These are phyloP conservation scores for Aureobasidium vineae DNA, from an alignment of 2,329 filamentous ascomycete genomes.

Conservation along the genomic window DNA sequence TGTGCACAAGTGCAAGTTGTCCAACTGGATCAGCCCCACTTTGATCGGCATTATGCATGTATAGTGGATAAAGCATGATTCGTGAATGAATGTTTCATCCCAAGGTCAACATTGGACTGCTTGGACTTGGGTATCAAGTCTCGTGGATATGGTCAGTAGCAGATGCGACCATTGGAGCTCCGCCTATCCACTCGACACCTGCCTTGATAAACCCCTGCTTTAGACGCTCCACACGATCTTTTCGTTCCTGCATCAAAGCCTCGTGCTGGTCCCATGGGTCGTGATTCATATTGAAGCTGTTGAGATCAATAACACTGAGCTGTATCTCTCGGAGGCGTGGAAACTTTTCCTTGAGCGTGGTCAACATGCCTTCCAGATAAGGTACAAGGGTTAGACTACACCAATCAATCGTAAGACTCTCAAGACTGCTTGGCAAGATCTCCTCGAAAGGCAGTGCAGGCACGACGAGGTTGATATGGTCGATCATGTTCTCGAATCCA, in stretches of 20 bases:
- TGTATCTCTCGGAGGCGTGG: not conserved
- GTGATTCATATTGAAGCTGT: not conserved
- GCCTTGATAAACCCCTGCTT: not conserved
- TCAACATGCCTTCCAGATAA: not conserved
- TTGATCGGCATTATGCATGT: constrained; percentile 10
- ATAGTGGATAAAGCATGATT: not conserved
- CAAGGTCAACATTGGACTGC: not conserved
- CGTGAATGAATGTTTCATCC: not conserved
- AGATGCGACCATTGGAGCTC: not conserved
- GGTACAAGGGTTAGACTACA: not conserved
- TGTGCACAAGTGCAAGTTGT: not conserved
- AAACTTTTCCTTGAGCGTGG: not conserved
- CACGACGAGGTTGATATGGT: not conserved
- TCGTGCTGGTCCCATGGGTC: not conserved
- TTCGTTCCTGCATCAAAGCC: not conserved
- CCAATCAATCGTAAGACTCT: not conserved
- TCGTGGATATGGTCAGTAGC: too few relatives aligned
- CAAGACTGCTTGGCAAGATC: constrained; percentile 3
- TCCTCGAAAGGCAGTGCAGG: not conserved
- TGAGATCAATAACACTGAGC: not conserved
- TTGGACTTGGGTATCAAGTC: too few relatives aligned
- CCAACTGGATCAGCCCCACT: not conserved
- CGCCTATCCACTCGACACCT: not conserved
- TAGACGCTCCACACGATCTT: not conserved
- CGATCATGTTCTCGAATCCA: not conserved